These are phyloP conservation scores for Candida parachauliodes DNA, from an alignment of 805 yeast genomes.

Conservation along the genomic window DNA sequence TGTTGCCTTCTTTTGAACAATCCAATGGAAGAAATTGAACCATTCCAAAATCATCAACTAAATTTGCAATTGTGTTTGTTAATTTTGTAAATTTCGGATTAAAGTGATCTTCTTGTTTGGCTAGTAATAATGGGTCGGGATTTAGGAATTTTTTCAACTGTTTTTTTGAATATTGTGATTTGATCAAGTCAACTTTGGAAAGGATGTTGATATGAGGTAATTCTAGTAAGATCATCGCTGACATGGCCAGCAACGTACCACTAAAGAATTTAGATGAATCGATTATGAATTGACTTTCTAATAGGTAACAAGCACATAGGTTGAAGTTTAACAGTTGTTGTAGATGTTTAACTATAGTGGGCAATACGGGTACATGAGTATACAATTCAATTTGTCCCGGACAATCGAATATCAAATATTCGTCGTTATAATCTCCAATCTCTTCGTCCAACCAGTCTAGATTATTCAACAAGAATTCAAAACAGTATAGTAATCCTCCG, in stretches of 20 bases:
- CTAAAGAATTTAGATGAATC: constrained; percentile 91
- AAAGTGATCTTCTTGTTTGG: constrained; percentile 43
- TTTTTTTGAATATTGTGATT: constrained; percentile 70
- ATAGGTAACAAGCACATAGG: constrained; percentile 85
- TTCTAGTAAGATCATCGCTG: constrained; percentile 94
- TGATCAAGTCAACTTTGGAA: constrained; percentile 82
- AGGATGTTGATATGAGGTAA: constrained; percentile 91
- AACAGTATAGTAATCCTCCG: constrained; percentile 90
- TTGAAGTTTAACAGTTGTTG: constrained; percentile 76
- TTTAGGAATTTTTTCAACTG: constrained; percentile 80
- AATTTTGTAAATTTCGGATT: constrained; percentile 65
- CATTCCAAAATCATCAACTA: constrained; percentile 98
- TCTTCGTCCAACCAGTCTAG: constrained; percentile 97
- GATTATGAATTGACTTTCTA: constrained; percentile 91
- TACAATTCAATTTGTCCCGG: constrained; percentile 96
- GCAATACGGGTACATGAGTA: constrained; percentile 91
- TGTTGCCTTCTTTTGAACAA: constrained; percentile 60
- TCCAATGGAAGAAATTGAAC: constrained; percentile 93
- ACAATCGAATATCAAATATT: constrained; percentile 89
- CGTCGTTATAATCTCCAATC: constrained; percentile 93
- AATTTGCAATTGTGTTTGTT: constrained; percentile 77
- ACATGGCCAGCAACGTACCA: constrained; percentile 96
- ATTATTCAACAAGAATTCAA: constrained; percentile 84
- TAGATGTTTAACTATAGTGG: constrained; percentile 82
- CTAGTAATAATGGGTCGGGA: constrained; percentile 83